Conservation (phyloP, 2,329 filamentous ascomycete genomes). For the Seiridium unicorne region DNA sequence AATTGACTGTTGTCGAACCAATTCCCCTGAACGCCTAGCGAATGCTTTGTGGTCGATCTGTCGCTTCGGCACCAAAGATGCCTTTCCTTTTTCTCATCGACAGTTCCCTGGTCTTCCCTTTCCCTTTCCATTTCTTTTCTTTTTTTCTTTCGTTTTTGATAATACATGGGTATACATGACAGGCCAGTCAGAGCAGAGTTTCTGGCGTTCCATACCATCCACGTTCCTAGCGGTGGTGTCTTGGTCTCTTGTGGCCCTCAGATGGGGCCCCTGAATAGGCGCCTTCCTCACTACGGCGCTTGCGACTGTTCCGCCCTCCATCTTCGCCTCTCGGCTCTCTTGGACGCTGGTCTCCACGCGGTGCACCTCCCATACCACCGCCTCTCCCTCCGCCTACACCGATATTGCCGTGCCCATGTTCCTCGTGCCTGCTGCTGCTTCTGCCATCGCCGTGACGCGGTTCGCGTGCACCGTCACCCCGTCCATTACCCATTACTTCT, state of each 20-base stretch:
- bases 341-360: slow-evolving; percentile 30
- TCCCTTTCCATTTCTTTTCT: not conserved
- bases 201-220: not conserved
- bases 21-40: not conserved
- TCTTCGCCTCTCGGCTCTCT: slow-evolving; percentile 31
- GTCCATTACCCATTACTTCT: slow-evolving; percentile 3
- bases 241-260: slow-evolving; percentile 54
- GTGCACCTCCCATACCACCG: slow-evolving; percentile 30
- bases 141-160: not conserved
- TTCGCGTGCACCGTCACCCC: slow-evolving; percentile 27
- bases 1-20: not conserved
- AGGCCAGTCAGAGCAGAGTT: not conserved
- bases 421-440: slow-evolving; percentile 21
- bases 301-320: slow-evolving; percentile 36
- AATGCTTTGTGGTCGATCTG: slow-evolving; percentile 1
- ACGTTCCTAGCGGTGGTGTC: slow-evolving; percentile 33
- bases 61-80: not conserved
- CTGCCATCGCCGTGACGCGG: slow-evolving; percentile 10
- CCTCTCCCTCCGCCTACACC: slow-evolving; percentile 21
- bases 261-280: slow-evolving; percentile 17
- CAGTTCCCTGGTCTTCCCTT: not conserved
- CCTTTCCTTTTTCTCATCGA: not conserved
- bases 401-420: slow-evolving; percentile 19
- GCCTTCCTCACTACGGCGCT: slow-evolving; percentile 50
- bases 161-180: not conserved